A percentile compares a stretch with the other conserved stretches of the same genome.
Conservation (phyloP, 2,329 filamentous ascomycete genomes). For the Botrytis fragariae region DNA sequence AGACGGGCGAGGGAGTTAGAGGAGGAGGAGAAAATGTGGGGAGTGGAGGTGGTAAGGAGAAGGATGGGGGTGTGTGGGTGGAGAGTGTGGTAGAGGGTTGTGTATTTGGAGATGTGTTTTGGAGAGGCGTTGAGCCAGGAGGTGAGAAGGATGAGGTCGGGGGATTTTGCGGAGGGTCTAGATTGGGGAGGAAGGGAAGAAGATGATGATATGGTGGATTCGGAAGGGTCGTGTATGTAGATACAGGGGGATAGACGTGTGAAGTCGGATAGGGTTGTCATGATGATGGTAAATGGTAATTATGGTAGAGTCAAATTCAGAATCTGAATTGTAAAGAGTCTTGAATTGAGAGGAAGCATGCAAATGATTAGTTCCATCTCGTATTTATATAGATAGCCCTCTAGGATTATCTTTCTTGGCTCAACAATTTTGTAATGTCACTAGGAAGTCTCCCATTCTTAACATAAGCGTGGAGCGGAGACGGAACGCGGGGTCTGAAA, state of each 20-base stretch:
- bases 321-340: neutral
- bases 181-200: neutral
- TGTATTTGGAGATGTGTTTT: constrained; percentile 48
- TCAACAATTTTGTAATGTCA: neutral
- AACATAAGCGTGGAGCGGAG: neutral
- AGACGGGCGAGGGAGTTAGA: neutral
- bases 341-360: neutral
- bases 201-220: constrained; percentile 39
- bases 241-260: neutral
- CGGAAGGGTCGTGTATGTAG: constrained; percentile 40
- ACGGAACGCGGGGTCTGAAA: neutral
- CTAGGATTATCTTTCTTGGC: neutral
- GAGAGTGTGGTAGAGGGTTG: constrained; percentile 44
- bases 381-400: neutral
- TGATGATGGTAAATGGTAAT: neutral
- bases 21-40: constrained; percentile 23
- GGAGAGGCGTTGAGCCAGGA: constrained; percentile 49
- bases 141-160: constrained; percentile 46
- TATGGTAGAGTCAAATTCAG: neutral
- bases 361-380: rapidly evolving
- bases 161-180: constrained; percentile 17
- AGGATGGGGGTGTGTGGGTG: constrained; percentile 47
- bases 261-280: neutral
- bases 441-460: neutral
- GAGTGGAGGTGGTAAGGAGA: constrained; percentile 49